Evolutionary conservation across 2,329 filamentous ascomycete genomes (phyloP).

Genomic region (Talaromyces sp.): DNA sequence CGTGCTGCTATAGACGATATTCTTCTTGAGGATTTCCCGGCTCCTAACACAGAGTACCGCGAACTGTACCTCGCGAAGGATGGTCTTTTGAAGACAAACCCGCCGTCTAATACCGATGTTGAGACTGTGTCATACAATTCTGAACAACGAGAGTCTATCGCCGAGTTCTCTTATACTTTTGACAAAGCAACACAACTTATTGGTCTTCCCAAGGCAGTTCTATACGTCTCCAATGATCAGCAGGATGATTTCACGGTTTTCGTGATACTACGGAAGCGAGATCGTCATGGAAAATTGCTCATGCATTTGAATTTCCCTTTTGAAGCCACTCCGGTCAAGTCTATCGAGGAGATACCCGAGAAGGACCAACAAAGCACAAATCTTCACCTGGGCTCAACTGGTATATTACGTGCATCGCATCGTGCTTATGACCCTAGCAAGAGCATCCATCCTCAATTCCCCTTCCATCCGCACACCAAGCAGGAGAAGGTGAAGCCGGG

Average conservation of each 20-base stretch:
- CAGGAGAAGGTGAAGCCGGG: conserved; percentile 43
- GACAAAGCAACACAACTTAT: conserved; percentile 39
- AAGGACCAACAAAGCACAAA: conserved; percentile 42
- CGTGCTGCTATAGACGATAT: conserved; percentile 30
- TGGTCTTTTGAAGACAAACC: conserved; percentile 13
- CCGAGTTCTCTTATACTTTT: conserved; percentile 43
- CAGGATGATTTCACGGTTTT: conserved; percentile 48
- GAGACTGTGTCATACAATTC: conserved; percentile 33
- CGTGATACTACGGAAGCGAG: conserved; percentile 45
- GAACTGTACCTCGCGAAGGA: conserved; percentile 30
- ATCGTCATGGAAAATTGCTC: conserved; percentile 42
- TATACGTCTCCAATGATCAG: conserved; percentile 46
- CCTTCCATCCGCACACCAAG: conserved; percentile 40
- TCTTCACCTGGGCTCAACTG: conserved; percentile 43
- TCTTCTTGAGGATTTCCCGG: conserved; percentile 34
- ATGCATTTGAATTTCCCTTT: conserved; percentile 47
- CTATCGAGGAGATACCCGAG: conserved; percentile 27
- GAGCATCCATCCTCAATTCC: conserved; percentile 34
- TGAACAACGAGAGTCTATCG: conserved; percentile 21
- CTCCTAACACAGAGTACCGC: conserved; percentile 33
- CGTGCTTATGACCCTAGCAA: conserved; percentile 35
- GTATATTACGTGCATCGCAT: conserved; percentile 47
- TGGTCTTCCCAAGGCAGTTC: conserved; percentile 47
- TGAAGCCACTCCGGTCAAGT: conserved; percentile 31
- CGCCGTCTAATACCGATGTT: background rate